phyloP scores from a whole-genome alignment of 257 asterid species.

The Datura wrightii region DNA sequence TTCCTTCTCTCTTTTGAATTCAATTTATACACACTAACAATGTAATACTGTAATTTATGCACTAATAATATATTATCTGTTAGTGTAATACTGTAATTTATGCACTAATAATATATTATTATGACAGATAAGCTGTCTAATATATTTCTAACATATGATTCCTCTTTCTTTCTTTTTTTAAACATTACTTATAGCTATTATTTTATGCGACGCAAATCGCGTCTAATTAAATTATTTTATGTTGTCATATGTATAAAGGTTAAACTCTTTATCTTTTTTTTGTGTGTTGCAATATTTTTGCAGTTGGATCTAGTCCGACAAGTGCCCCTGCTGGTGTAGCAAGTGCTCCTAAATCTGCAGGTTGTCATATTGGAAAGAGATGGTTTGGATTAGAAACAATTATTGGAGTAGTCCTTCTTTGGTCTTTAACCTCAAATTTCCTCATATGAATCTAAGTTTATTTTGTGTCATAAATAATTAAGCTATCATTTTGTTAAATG shows the following conservation, averaged over 20 bases:
- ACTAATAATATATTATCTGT: too few relatives aligned
- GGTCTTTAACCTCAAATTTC: conserved; percentile 23
- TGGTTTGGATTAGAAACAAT: conserved; percentile 37
- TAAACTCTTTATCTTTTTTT: neutral
- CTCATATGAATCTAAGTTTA: neutral
- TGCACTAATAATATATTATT: neutral
- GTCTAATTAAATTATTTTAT: neutral
- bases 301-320: conserved; percentile 41
- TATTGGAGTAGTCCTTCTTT: conserved; percentile 35
- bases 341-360: conserved; percentile 34
- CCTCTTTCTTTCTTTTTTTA: neutral
- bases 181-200: neutral
- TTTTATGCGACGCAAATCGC: neutral
- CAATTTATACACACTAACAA: too few relatives aligned
- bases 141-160: neutral
- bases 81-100: too few relatives aligned
- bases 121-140: neutral
- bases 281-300: neutral
- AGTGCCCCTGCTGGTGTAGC: conserved; percentile 30
- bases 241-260: neutral
- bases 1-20: too few relatives aligned
- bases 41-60: neutral
- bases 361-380: conserved; percentile 36
- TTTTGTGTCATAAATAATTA: conserved; percentile 3
- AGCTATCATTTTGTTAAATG: neutral